These are phyloP conservation scores for Lumnitzera littorea DNA, from an alignment of 345 rosid species.

Conservation along the genomic window DNA sequence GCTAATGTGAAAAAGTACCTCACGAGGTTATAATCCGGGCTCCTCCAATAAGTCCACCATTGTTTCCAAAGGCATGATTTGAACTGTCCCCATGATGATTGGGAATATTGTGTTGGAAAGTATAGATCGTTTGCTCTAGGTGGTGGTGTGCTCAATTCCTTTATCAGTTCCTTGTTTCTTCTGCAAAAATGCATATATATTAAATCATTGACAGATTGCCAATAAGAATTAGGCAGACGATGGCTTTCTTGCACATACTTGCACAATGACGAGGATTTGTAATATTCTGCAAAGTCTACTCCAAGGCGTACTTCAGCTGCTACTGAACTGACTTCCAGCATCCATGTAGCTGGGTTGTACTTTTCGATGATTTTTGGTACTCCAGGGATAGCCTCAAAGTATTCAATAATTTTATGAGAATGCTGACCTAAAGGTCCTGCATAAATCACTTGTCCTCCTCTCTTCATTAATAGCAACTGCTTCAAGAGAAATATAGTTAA, in stretches of 20 bases:
- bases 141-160: slow-evolving; percentile 23
- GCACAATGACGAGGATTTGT: slow-evolving; percentile 44
- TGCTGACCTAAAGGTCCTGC: slow-evolving; percentile 61
- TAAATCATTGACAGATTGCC: background rate
- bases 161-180: slow-evolving; percentile 25
- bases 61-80: slow-evolving; percentile 38
- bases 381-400: slow-evolving; percentile 65
- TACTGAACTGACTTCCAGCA: slow-evolving; percentile 82
- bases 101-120: slow-evolving; percentile 22
- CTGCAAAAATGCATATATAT: background rate
- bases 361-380: slow-evolving; percentile 55
- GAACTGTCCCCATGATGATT: slow-evolving; percentile 32
- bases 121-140: slow-evolving; percentile 26
- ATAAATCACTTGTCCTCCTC: slow-evolving; percentile 83
- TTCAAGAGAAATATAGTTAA: background rate
- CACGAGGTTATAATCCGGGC: slow-evolving; percentile 38
- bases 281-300: slow-evolving; percentile 68
- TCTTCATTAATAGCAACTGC: slow-evolving; percentile 58
- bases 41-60: slow-evolving; percentile 37
- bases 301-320: slow-evolving; percentile 61
- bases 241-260: slow-evolving; percentile 33
- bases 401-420: slow-evolving; percentile 63
- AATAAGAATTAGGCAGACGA: background rate
- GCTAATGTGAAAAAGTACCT: slow-evolving; percentile 22
- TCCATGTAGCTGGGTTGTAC: slow-evolving; percentile 87